Conservation (phyloP, 257 asterid genomes). For the Petunia secreta region DNA sequence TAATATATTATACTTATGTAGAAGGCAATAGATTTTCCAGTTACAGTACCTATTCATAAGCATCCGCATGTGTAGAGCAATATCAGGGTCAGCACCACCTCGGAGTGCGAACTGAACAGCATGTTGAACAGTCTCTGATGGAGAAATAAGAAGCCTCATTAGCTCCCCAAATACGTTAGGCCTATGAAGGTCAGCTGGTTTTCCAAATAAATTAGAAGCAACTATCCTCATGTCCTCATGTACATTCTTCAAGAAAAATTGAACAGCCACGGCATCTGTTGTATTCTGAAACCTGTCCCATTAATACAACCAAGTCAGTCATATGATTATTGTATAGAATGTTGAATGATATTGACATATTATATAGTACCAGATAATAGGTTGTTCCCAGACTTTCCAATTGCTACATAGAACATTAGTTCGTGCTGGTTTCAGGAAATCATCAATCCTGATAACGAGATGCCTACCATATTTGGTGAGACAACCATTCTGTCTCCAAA, state of each 20-base stretch:
- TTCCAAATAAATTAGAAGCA: constrained; percentile 79
- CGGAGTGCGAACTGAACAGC: constrained; percentile 80
- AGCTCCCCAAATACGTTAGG: constrained; percentile 97
- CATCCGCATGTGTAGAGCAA: constrained; percentile 96
- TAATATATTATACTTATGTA: background rate
- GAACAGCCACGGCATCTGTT: constrained; percentile 97
- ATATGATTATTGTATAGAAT: constrained; percentile 18
- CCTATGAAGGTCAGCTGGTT: constrained; percentile 72
- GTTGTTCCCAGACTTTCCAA: constrained; percentile 89
- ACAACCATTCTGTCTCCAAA: constrained; percentile 88
- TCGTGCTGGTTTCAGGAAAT: constrained; percentile 79
- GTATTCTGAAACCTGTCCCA: constrained; percentile 86
- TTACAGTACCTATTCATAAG: constrained; percentile 83
- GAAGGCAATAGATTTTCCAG: background rate
- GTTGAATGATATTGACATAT: constrained; percentile 24
- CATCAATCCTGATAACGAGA: constrained; percentile 85
- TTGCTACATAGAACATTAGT: constrained; percentile 87
- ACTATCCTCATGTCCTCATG: constrained; percentile 78
- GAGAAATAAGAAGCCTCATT: constrained; percentile 83
- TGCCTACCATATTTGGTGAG: constrained; percentile 73
- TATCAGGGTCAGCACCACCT: constrained; percentile 80
- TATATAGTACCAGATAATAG: constrained; percentile 74
- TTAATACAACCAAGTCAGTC: background rate
- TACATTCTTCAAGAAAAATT: constrained; percentile 84
- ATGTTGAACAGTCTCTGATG: constrained; percentile 62